Evolutionary conservation across 768 basidiomycete genomes (phyloP), one percentile per base, ranked within the genome.

Genomic region (Pleurotus eryngii): DNA sequence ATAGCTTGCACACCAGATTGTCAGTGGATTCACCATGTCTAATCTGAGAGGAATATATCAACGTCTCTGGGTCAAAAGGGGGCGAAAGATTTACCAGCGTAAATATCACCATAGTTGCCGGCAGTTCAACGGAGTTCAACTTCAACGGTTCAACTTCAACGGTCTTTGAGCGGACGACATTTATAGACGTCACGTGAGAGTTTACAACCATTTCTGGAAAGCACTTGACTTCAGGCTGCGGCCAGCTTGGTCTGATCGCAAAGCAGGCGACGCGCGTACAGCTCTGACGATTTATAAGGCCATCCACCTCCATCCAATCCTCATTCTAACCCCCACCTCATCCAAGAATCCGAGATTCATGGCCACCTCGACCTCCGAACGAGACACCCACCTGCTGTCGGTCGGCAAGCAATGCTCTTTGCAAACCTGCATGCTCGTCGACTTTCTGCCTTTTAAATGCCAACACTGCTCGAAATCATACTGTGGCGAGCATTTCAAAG

Each of bases 401-500:
- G 69, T 93, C 61, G 89, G 90, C 5, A 79, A 82, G 57, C 86
- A 90, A 64, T 94, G 92, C 71, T 83, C 86, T 12, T 76, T 82
- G 50, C 67, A 80, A 0, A 71, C 81, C 1, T 94, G 92, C 71
- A 70, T 77, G 26, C 79, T 89, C 60, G 80, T 92, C 65, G 92
- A 94, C 75, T 93, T 92, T 62, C 75, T 94, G 9, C 91, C 92
- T 0, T 89, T 93, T 78, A 89, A 87, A 71, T 95, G 92, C 68
- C 86, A 89, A 49, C 89, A 92, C 64, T 95, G 92, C 68, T 66
- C 77, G 12, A 69, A 77, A 14, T 75, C 78, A 0, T 94, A 85
- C 73, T 95, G 92, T 63, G 83, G 84, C 42, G 87, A 91, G 11
- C 92, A 95, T 66, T 93, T 86, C 74, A 81, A 80, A 59, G 87